Base-by-base conservation (phyloP, 2,329 filamentous ascomycete genomes). In the Phialemoniopsis sp. region DNA sequence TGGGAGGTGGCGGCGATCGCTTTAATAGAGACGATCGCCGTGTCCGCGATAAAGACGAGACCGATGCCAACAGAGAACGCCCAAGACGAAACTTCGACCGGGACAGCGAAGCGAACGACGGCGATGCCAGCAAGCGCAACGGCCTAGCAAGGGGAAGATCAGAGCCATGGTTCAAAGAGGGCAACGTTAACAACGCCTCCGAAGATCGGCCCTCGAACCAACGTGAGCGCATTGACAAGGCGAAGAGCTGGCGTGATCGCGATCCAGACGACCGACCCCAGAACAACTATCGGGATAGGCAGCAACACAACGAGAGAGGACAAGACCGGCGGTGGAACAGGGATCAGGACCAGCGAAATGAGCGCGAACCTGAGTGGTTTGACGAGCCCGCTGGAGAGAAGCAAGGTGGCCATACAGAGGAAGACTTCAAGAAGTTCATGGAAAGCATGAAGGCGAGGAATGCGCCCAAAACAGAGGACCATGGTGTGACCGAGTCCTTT, bases 371-470 rank as follows among this genome's bases (percentile, higher is more conserved):
- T 5, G 90, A 95, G 62, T 95, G 90, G 91, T 73, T 95, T 61
- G 89, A 94, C 55, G 76, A 83, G 42, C 80, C 81, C 13, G 73
- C 73, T 16, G 82, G 85, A 42, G 84, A 87, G 37, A 80, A 84
- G 52, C 68, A 76, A 29, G 79, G 85, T 52, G 77, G 74, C 5
- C 86, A 88, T 52, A 95, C 89, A 1, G 84, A 88, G 53, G 89
- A 94, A 55, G 90, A 96, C 49, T 94, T 96, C 60, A 85, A 94
- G 64, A 87, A 87, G 50, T 96, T 91, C 81, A 95, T 95, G 73
- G 88, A 94, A 52, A 77, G 76, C 47, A 94, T 94, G 89, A 91
- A 87, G 61, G 82, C 81, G 30, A 75, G 78, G 45, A 78, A 72
- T 52, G 59, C 43, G 43, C 48, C 49, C 29, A 58, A 56, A 35